A percentile compares a stretch with the other conserved stretches of the same genome.
These are phyloP conservation scores for Amphicarpaea edgeworthii DNA, from an alignment of 306 rosid species.

Conservation along the genomic window DNA sequence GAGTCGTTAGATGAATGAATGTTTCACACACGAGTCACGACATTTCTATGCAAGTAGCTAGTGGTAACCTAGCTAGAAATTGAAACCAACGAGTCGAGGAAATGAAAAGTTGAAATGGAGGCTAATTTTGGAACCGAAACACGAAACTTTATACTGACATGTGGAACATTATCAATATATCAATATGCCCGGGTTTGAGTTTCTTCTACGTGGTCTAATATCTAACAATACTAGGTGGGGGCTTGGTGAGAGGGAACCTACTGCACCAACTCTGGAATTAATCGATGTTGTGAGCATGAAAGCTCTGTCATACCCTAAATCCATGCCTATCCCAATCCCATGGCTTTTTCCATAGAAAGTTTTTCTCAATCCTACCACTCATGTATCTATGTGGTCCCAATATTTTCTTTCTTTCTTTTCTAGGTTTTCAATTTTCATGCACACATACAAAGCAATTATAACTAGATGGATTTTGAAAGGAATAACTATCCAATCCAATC, in stretches of 20 bases:
- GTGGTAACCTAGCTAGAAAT: neutral
- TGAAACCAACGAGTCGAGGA: neutral
- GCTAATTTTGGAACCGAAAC: constrained; percentile 25
- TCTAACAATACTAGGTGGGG: constrained; percentile 34
- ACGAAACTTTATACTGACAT: constrained; percentile 34
- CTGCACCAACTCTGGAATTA: constrained; percentile 43
- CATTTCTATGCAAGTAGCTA: constrained; percentile 6
- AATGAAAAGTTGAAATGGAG: constrained; percentile 14
- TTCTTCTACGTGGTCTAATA: constrained; percentile 34
- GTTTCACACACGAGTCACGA: neutral
- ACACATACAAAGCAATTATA: too few relatives aligned
- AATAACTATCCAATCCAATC: too few relatives aligned
- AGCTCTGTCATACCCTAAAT: constrained; percentile 28
- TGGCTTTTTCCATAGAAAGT: constrained; percentile 20
- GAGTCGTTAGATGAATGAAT: neutral
- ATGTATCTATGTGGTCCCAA: constrained; percentile 38
- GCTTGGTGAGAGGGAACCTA: constrained; percentile 30
- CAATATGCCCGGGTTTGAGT: constrained; percentile 31
- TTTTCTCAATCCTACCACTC: constrained; percentile 31
- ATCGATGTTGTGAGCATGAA: constrained; percentile 38
- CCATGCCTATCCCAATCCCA: constrained; percentile 24
- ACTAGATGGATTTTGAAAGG: too few relatives aligned
- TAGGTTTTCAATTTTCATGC: constrained; percentile 30
- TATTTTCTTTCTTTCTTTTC: constrained; percentile 11
- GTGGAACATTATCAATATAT: constrained; percentile 40